A percentile compares a stretch with the other conserved stretches of the same genome.
Conservation (phyloP, 2,329 filamentous ascomycete genomes). For the Aureobasidium sp. region DNA sequence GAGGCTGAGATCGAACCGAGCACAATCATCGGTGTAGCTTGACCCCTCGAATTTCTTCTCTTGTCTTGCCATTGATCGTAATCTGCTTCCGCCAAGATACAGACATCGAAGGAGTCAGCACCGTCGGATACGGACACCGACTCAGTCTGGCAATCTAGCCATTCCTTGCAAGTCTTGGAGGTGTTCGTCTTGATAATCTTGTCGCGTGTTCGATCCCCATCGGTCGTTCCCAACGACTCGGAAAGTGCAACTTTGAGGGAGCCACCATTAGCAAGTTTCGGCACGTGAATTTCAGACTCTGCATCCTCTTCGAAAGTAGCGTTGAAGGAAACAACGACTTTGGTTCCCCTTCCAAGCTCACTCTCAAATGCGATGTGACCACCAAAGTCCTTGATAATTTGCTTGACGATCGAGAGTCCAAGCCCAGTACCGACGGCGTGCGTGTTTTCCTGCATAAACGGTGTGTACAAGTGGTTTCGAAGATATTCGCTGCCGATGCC, state of each 20-base stretch:
- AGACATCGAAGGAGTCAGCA: conserved; percentile 4
- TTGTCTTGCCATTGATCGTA: conserved; percentile 13
- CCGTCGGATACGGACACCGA: not conserved
- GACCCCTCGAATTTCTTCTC: not conserved
- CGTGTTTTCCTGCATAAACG: conserved; percentile 30
- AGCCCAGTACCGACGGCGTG: conserved; percentile 30
- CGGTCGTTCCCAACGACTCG: not conserved
- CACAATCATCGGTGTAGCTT: conserved; percentile 4
- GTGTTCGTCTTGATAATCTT: not conserved
- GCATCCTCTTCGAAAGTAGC: not conserved
- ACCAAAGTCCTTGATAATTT: conserved; percentile 24
- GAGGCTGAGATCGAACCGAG: conserved; percentile 3
- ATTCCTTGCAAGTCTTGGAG: conserved; percentile 9
- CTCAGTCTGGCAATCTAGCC: conserved; percentile 1
- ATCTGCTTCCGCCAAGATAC: conserved; percentile 13
- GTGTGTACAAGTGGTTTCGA: conserved; percentile 26
- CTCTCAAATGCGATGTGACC: conserved; percentile 26
- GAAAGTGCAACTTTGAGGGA: not conserved
- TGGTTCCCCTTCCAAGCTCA: conserved; percentile 22
- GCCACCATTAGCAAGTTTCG: not conserved
- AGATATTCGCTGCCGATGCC: conserved; percentile 30
- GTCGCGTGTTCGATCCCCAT: not conserved
- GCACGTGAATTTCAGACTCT: not conserved
- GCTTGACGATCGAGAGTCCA: conserved; percentile 30
- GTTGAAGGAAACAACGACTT: conserved; percentile 15